Conservation (phyloP, 2,329 filamentous ascomycete species). For the Fusarium albosuccineum region DNA sequence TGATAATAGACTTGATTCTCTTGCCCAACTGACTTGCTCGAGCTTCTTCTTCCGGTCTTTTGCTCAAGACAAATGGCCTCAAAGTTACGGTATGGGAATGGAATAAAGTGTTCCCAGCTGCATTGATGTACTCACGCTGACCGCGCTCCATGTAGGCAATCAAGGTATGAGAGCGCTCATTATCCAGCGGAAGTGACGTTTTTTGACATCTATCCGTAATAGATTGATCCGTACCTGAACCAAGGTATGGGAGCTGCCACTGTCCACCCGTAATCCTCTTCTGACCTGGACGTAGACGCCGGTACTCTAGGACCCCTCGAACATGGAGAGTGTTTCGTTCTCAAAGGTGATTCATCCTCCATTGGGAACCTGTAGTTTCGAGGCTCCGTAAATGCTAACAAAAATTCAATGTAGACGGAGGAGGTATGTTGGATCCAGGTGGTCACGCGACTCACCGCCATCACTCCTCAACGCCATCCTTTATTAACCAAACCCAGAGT, state of each 20-base stretch:
- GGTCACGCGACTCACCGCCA: too few relatives aligned
- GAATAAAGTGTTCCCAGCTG: too few relatives aligned
- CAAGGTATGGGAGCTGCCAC: background rate
- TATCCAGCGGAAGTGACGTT: too few relatives aligned
- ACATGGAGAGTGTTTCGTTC: conserved; percentile 91
- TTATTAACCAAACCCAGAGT: conserved; percentile 19
- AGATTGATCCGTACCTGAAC: background rate
- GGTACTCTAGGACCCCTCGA: conserved; percentile 54
- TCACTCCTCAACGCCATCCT: too few relatives aligned
- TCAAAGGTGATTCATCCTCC: conserved; percentile 50
- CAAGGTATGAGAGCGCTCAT: too few relatives aligned
- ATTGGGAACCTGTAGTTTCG: too few relatives aligned
- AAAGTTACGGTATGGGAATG: conserved; percentile 66
- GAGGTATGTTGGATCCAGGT: background rate
- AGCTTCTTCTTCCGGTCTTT: conserved; percentile 63
- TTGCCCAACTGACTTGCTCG: too few relatives aligned
- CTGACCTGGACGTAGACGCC: background rate
- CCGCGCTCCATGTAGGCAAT: too few relatives aligned
- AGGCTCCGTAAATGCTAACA: too few relatives aligned
- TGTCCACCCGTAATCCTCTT: too few relatives aligned
- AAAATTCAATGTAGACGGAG: conserved; percentile 67
- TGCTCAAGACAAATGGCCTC: conserved; percentile 84
- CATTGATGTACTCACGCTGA: too few relatives aligned
- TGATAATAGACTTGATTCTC: background rate
- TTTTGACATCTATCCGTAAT: conserved; percentile 1